Percentiles rank a stretch among this genome's conserved stretches.
Evolutionary conservation across 306 rosid genomes (phyloP).

Genomic region (Begonia masoniana): DNA sequence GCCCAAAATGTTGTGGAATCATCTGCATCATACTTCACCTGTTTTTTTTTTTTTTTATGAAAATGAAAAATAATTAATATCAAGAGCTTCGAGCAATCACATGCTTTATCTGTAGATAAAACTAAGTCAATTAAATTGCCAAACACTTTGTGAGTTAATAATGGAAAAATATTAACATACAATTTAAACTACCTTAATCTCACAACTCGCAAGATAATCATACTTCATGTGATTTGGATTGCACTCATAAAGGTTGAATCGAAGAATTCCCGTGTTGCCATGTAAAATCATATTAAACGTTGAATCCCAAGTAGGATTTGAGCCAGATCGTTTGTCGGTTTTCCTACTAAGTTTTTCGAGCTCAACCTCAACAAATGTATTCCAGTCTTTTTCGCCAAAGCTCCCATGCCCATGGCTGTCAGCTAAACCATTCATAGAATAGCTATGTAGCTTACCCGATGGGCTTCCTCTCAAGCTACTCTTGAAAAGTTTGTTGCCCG

Average conservation of each 20-base stretch:
- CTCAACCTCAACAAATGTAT: conserved; percentile 90
- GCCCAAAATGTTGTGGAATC: conserved; percentile 94
- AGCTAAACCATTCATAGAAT: conserved; percentile 27
- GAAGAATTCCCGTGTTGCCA: conserved; percentile 57
- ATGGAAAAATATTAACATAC: too few relatives aligned
- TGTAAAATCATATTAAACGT: conserved; percentile 92
- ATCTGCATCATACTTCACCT: conserved; percentile 83
- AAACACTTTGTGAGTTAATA: too few relatives aligned
- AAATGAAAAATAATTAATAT: too few relatives aligned
- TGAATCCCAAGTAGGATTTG: conserved; percentile 83
- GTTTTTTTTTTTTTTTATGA: conserved; percentile 8
- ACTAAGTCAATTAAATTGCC: too few relatives aligned
- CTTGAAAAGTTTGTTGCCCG: conserved; percentile 65
- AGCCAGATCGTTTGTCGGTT: conserved; percentile 52
- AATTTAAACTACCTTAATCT: conserved; percentile 53
- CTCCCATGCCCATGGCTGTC: conserved; percentile 20
- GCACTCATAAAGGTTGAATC: conserved; percentile 65
- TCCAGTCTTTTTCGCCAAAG: conserved; percentile 45
- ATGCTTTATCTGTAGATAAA: too few relatives aligned
- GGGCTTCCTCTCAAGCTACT: conserved; percentile 51
- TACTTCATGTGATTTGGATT: conserved; percentile 61
- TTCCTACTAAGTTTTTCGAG: conserved; percentile 68
- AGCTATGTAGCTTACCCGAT: conserved; percentile 30
- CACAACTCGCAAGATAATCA: conserved; percentile 80
- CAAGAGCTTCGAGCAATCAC: too few relatives aligned